Percentiles rank a stretch among this genome's conserved stretches.
Conservation (phyloP, 768 basidiomycete species). For the Amanita rubescens region DNA sequence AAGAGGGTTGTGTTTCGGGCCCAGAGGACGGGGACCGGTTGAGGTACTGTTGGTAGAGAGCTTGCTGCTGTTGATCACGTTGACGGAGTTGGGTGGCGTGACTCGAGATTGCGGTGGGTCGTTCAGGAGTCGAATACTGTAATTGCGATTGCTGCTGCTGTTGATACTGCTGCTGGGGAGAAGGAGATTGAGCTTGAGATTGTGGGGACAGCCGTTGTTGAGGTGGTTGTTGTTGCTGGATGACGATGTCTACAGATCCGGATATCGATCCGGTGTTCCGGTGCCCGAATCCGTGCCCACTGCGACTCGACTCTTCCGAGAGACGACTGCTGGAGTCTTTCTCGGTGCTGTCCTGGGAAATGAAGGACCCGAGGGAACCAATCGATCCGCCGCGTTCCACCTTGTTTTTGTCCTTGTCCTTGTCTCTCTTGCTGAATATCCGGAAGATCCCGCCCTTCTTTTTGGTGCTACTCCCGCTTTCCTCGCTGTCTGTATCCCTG, state of each 20-base stretch:
- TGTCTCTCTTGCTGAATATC: conserved; percentile 75
- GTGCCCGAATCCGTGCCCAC: conserved; percentile 29
- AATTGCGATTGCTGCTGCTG: conserved; percentile 23
- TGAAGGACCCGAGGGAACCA: conserved; percentile 35
- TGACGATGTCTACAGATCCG: neutral
- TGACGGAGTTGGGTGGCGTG: conserved; percentile 71
- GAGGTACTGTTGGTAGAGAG: conserved; percentile 84
- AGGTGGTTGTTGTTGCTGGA: neutral
- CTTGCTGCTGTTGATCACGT: conserved; percentile 84
- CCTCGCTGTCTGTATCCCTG: conserved; percentile 21
- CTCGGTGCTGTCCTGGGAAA: conserved; percentile 38
- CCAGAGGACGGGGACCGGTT: conserved; percentile 77
- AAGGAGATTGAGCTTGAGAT: conserved; percentile 28
- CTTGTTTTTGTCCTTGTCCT: conserved; percentile 61
- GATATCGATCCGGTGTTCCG: neutral
- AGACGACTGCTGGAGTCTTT: conserved; percentile 22
- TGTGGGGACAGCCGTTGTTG: conserved; percentile 11
- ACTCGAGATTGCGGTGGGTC: conserved; percentile 44
- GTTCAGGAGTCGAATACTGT: conserved; percentile 19
- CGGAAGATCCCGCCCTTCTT: conserved; percentile 71
- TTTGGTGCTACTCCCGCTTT: conserved; percentile 31
- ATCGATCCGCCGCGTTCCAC: conserved; percentile 15
- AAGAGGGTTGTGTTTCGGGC: conserved; percentile 64
- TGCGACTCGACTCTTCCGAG: conserved; percentile 61
- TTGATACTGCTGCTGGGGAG: conserved; percentile 41